Evolutionary conservation across 768 basidiomycete species (phyloP).

Genomic region (Boletus speciosus): DNA sequence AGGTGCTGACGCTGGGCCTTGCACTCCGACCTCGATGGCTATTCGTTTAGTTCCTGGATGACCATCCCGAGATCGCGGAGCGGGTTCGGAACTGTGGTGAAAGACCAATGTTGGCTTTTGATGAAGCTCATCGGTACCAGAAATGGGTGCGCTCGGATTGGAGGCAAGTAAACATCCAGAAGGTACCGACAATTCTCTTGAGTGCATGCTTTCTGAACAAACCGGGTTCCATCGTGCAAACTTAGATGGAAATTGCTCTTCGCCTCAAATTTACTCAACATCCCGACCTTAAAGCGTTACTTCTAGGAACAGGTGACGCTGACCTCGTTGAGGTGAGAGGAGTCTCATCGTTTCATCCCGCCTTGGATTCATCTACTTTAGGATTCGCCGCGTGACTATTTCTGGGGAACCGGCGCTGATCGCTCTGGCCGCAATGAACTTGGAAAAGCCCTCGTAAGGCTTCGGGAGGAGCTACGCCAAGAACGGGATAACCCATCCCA

Average conservation of each 20-base stretch:
- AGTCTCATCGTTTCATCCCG: neutral
- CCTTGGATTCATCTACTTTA: constrained; percentile 20
- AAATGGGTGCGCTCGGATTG: constrained; percentile 62
- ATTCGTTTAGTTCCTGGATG: constrained; percentile 50
- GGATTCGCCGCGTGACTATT: constrained; percentile 74
- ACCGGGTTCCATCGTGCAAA: neutral
- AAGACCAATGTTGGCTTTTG: constrained; percentile 59
- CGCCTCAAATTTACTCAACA: constrained; percentile 74
- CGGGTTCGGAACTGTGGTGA: constrained; percentile 64
- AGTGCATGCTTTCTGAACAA: neutral
- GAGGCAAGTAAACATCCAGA: constrained; percentile 64
- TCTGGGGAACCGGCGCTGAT: constrained; percentile 75
- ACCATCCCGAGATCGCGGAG: constrained; percentile 61
- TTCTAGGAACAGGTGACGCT: constrained; percentile 62
- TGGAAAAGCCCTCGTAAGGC: constrained; percentile 63
- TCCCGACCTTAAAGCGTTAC: constrained; percentile 49
- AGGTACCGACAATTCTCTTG: constrained; percentile 36
- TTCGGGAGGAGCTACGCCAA: constrained; percentile 52
- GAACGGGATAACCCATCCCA: constrained; percentile 25
- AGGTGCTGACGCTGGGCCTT: neutral
- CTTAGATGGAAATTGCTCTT: constrained; percentile 62
- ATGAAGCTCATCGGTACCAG: constrained; percentile 63
- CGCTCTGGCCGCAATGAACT: constrained; percentile 68
- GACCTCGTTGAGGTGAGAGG: constrained; percentile 61
- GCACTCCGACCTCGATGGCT: neutral